phyloP scores from a whole-genome alignment of 345 rosid species.

The Microthlaspi erraticum region DNA sequence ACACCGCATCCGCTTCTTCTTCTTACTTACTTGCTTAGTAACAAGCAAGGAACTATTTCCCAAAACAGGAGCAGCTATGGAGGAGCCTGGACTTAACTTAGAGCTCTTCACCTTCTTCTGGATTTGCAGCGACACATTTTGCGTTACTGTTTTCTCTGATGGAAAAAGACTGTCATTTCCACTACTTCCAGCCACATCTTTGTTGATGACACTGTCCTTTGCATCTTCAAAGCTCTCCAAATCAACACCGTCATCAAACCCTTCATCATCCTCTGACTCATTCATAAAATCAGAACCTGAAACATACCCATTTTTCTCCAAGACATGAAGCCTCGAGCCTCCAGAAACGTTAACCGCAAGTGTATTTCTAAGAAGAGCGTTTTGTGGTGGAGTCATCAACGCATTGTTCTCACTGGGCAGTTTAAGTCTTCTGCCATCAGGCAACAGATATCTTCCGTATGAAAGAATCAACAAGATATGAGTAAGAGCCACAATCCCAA shows the following conservation, averaged over 20 bases:
- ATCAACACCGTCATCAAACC: conserved; percentile 38
- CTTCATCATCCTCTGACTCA: conserved; percentile 44
- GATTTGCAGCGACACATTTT: conserved; percentile 18
- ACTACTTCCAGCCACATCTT: conserved; percentile 44
- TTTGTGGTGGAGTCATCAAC: conserved; percentile 47
- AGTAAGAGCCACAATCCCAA: conserved; percentile 57
- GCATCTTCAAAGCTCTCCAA: conserved; percentile 44
- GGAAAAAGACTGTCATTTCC: conserved; percentile 21
- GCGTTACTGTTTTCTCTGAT: conserved; percentile 40
- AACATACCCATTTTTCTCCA: conserved; percentile 38
- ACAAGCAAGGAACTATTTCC: conserved; percentile 41
- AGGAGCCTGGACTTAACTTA: conserved; percentile 43
- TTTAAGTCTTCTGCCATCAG: conserved; percentile 68
- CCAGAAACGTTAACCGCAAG: conserved; percentile 54
- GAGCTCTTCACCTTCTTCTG: conserved; percentile 23
- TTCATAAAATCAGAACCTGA: conserved; percentile 22
- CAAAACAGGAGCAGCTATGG: conserved; percentile 30
- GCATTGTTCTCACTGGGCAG: conserved; percentile 48
- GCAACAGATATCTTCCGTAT: conserved; percentile 54
- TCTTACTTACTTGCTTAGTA: conserved; percentile 33
- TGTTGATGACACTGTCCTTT: conserved; percentile 46
- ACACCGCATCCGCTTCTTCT: conserved; percentile 62
- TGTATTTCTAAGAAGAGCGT: conserved; percentile 60
- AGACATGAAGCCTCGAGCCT: conserved; percentile 10
- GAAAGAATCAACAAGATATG: conserved; percentile 61